Evolutionary conservation across 2,329 filamentous ascomycete species (phyloP).

Genomic region (Penicillium sp.): DNA sequence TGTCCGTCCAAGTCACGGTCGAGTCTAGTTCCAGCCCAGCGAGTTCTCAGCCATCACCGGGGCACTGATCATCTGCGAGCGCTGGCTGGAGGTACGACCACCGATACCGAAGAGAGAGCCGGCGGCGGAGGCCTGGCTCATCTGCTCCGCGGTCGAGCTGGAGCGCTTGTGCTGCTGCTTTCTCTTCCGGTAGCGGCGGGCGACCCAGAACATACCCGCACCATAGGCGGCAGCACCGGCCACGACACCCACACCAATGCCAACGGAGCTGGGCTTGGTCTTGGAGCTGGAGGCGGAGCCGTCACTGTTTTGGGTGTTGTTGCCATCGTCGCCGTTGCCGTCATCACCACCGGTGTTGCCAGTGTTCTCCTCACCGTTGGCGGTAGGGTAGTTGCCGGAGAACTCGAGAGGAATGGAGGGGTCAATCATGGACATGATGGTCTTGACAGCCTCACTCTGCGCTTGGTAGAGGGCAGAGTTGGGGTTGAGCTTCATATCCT

Average conservation of each 20-base stretch:
- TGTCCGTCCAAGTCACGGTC: neutral
- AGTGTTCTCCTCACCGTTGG: conserved; percentile 31
- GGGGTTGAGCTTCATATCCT: conserved; percentile 65
- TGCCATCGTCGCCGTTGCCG: conserved; percentile 28
- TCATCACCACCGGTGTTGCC: conserved; percentile 34
- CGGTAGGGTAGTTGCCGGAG: conserved; percentile 31
- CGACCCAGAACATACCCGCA: conserved; percentile 89
- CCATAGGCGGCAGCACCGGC: conserved; percentile 81
- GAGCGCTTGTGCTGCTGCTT: conserved; percentile 70
- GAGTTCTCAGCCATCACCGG: conserved; percentile 93
- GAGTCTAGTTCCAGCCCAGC: conserved; percentile 80
- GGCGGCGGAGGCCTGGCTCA: conserved; percentile 58
- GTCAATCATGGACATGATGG: conserved; percentile 78
- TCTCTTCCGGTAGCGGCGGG: conserved; percentile 84
- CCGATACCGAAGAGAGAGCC: conserved; percentile 41
- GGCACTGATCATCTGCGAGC: conserved; percentile 73
- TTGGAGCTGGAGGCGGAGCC: conserved; percentile 46
- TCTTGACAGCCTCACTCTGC: conserved; percentile 59
- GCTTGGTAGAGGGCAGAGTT: conserved; percentile 72
- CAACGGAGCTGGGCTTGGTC: conserved; percentile 49
- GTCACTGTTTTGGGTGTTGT: conserved; percentile 38
- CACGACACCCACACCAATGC: conserved; percentile 71
- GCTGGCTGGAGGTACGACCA: conserved; percentile 55
- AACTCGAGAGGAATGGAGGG: conserved; percentile 66
- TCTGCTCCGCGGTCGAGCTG: conserved; percentile 62